phyloP scores from a whole-genome alignment of 1,139 yeast species.

The Yamadazyma atmosphaerica region DNA sequence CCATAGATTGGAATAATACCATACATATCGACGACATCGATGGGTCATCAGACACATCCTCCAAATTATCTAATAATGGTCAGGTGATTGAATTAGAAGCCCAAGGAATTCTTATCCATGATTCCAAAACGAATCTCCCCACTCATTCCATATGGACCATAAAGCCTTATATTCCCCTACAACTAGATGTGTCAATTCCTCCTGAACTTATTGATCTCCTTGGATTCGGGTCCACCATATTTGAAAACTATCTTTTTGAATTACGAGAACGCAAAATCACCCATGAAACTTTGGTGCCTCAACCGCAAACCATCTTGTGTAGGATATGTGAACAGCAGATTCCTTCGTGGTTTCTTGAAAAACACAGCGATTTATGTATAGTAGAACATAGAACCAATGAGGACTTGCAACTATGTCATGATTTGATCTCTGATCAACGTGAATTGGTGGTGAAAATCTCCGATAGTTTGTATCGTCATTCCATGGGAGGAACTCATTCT shows the following conservation, averaged over 20 bases:
- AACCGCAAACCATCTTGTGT: conserved; percentile 79
- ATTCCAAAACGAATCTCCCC: conserved; percentile 56
- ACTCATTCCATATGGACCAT: conserved; percentile 93
- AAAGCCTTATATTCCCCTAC: conserved; percentile 69
- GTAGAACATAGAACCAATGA: conserved; percentile 84
- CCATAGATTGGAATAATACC: too few species aligned
- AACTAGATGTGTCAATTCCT: conserved; percentile 67
- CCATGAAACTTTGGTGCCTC: conserved; percentile 66
- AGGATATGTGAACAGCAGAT: conserved; percentile 87
- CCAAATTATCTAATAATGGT: conserved; percentile 54
- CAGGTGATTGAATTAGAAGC: conserved; percentile 79
- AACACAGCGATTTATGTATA: conserved; percentile 85
- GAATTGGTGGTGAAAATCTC: conserved; percentile 48
- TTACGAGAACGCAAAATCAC: conserved; percentile 62
- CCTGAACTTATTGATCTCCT: conserved; percentile 63
- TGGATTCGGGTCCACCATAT: conserved; percentile 87
- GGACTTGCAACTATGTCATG: conserved; percentile 77
- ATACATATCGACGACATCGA: conserved; percentile 12
- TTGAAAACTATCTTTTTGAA: conserved; percentile 69
- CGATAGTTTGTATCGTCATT: conserved; percentile 35
- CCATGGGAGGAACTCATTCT: conserved; percentile 1
- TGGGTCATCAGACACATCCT: conserved; percentile 20
- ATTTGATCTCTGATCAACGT: conserved; percentile 71
- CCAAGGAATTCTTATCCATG: conserved; percentile 90
- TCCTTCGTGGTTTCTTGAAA: conserved; percentile 97